Evolutionary conservation across 2,329 filamentous ascomycete genomes (phyloP).

Genomic region (Ustulina deusta): DNA sequence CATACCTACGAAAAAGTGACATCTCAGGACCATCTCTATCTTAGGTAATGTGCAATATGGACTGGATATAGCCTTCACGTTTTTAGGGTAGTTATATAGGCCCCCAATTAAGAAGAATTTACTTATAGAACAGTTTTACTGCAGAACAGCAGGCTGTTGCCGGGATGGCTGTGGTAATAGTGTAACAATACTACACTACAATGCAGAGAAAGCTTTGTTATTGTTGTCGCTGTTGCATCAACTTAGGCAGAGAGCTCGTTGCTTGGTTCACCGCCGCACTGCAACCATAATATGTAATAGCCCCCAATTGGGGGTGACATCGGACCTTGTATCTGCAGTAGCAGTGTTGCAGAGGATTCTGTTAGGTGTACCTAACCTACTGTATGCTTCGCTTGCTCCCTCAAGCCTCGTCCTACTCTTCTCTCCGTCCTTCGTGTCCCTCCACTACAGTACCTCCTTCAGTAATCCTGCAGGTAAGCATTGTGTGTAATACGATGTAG

Average conservation of each 20-base stretch:
- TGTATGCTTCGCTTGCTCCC: not conserved
- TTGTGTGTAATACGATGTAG: no score
- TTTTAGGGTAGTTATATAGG: not conserved
- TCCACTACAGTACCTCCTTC: no score
- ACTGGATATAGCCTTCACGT: no score
- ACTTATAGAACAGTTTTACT: not conserved
- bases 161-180: not conserved
- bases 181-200: not conserved
- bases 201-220: not conserved
- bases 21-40: not conserved
- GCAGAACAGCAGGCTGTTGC: not conserved
- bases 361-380: not conserved
- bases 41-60: no score
- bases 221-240: not conserved
- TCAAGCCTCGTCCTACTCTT: conserved; percentile 18
- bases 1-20: not conserved
- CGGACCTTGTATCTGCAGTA: not conserved
- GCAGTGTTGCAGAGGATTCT: conserved; percentile 5
- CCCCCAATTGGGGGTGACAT: conserved; percentile 23
- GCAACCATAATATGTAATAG: not conserved
- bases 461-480: no score
- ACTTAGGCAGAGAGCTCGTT: not conserved
- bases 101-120: no score
- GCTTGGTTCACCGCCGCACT: conserved; percentile 6
- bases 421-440: not conserved